Conservation (phyloP, 108 stramenopile genomes). For the Cyclotella cryptica region DNA sequence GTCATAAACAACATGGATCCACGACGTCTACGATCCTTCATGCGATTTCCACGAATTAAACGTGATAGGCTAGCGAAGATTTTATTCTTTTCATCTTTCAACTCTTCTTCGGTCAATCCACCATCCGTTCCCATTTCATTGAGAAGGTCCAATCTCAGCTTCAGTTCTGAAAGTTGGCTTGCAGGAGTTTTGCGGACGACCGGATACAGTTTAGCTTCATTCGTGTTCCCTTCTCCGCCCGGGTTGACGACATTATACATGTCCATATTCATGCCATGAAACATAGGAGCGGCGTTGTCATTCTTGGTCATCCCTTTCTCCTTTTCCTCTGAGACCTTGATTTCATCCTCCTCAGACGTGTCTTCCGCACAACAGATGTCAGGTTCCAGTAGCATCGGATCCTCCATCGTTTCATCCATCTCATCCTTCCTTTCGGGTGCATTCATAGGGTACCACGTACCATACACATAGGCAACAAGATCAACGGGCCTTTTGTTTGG, state of each 20-base stretch:
- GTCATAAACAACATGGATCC: too few relatives aligned
- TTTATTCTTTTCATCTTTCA: slow-evolving; percentile 1
- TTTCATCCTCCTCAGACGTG: too few relatives aligned
- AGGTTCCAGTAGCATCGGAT: not conserved
- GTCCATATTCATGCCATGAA: not conserved
- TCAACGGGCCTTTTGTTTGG: slow-evolving; percentile 13
- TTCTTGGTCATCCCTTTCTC: too few relatives aligned
- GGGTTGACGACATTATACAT: not conserved
- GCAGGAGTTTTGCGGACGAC: not conserved
- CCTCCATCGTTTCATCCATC: not conserved
- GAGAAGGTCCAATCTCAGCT: slow-evolving; percentile 19
- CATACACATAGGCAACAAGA: slow-evolving; percentile 7
- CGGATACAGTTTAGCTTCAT: not conserved
- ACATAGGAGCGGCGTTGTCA: too few relatives aligned
- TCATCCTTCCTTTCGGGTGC: not conserved
- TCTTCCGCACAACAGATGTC: not conserved
- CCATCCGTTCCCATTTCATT: not conserved
- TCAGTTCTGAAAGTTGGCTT: slow-evolving; percentile 18
- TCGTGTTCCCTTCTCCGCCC: not conserved
- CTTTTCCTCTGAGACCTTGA: too few relatives aligned
- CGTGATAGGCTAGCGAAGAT: not conserved
- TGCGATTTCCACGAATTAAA: not conserved
- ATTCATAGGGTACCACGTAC: slow-evolving; percentile 10
- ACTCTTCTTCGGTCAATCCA: not conserved
- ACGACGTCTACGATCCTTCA: slow-evolving; percentile 14